Conservation (phyloP, 768 basidiomycete species). For the Astraeus odoratus region DNA sequence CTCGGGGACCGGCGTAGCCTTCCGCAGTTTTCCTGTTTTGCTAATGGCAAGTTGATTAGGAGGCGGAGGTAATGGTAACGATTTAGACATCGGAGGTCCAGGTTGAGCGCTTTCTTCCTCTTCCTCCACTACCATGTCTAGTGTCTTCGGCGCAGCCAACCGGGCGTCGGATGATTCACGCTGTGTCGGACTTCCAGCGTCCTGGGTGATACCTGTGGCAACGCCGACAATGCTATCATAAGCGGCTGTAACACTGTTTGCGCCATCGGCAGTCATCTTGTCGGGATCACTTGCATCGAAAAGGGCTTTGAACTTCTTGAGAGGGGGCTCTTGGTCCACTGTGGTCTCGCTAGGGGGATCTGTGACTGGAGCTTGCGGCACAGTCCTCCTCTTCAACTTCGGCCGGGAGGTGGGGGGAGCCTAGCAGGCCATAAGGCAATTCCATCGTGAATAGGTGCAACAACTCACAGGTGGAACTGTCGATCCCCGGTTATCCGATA, state of each 20-base stretch:
- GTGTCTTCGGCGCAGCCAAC: slow-evolving; percentile 7
- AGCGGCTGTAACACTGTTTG: slow-evolving; percentile 8
- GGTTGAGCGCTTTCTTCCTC: slow-evolving; percentile 38
- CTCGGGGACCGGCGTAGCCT: neutral
- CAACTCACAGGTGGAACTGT: slow-evolving; percentile 21
- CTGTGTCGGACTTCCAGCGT: slow-evolving; percentile 21
- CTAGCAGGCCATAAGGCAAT: slow-evolving; percentile 17
- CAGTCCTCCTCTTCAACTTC: slow-evolving; percentile 51
- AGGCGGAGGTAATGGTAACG: neutral
- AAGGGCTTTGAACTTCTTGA: slow-evolving; percentile 65
- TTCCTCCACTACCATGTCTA: slow-evolving; percentile 45
- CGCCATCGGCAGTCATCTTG: slow-evolving; percentile 25
- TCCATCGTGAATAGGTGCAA: too few species aligned
- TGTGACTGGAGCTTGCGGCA: slow-evolving; percentile 20
- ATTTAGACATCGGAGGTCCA: slow-evolving; percentile 1
- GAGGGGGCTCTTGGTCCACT: slow-evolving; percentile 39
- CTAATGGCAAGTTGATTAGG: neutral
- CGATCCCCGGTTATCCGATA: slow-evolving; percentile 9
- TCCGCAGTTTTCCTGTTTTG: neutral
- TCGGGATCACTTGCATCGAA: slow-evolving; percentile 61
- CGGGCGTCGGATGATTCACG: slow-evolving; percentile 9
- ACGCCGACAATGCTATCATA: slow-evolving; percentile 7
- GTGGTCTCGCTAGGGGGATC: slow-evolving; percentile 11
- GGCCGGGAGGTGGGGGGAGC: slow-evolving; percentile 35
- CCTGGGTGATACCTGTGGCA: slow-evolving; percentile 10